phyloP scores from a whole-genome alignment of 352 stramenopile genomes.

The Phytopythium delawarense region DNA sequence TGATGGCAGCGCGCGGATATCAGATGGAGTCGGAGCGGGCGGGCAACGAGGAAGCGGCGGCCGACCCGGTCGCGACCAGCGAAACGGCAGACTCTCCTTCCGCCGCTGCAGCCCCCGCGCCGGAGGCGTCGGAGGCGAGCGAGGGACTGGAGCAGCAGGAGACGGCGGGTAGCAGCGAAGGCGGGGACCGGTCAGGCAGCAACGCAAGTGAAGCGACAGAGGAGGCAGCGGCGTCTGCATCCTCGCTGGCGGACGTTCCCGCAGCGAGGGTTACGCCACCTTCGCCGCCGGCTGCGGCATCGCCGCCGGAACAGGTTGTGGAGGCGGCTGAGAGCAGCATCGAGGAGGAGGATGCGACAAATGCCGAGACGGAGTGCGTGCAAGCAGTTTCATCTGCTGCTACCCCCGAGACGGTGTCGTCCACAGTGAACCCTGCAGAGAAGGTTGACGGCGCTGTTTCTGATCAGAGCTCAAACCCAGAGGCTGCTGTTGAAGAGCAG shows the following conservation, averaged over 20 bases:
- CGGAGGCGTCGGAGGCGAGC: neutral
- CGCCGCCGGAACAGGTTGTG: neutral
- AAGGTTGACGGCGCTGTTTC: too few relatives aligned
- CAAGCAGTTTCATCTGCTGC: neutral
- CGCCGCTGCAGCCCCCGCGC: neutral
- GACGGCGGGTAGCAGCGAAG: neutral
- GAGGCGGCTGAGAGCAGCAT: neutral
- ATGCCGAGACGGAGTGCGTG: neutral
- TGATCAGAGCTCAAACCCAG: too few relatives aligned
- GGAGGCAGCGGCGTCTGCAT: neutral
- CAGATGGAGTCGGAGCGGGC: slow-evolving; percentile 3
- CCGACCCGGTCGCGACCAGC: neutral
- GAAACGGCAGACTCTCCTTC: neutral
- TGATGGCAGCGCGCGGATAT: neutral
- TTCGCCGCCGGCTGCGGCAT: neutral
- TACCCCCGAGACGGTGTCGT: neutral
- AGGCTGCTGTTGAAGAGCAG: neutral
- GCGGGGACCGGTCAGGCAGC: neutral
- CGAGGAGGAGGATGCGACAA: neutral
- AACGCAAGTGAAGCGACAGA: neutral
- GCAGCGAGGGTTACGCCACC: neutral
- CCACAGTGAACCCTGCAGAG: neutral
- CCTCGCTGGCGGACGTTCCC: neutral
- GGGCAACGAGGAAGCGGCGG: neutral
- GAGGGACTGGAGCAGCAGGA: neutral